Percentiles rank a stretch among this genome's conserved stretches.
Conservation (phyloP, 2,329 filamentous ascomycete species). For the Hyphodiscus sp. region DNA sequence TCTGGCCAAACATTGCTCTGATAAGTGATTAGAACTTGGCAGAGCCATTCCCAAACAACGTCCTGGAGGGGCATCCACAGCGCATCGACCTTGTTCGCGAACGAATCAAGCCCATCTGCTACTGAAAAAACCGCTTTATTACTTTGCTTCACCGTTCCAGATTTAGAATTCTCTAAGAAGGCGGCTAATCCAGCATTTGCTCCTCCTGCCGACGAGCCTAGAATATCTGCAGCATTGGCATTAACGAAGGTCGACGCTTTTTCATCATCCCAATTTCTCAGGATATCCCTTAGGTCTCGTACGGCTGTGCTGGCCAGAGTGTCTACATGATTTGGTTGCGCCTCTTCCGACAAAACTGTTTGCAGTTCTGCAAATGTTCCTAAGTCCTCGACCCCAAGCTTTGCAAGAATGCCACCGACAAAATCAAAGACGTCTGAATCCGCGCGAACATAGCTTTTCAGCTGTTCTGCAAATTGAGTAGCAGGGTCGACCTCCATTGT, state of each 20-base stretch:
- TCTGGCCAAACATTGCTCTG: slow-evolving; percentile 51
- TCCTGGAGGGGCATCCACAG: slow-evolving; percentile 51
- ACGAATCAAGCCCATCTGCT: slow-evolving; percentile 43
- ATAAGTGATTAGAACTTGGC: slow-evolving; percentile 45
- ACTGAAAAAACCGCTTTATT: slow-evolving; percentile 47
- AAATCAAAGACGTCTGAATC: slow-evolving; percentile 28
- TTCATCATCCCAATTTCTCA: slow-evolving; percentile 33
- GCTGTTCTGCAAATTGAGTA: slow-evolving; percentile 45
- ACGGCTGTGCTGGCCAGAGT: slow-evolving; percentile 24
- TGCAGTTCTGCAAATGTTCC: slow-evolving; percentile 25
- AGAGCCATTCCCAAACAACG: slow-evolving; percentile 52
- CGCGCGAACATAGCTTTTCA: slow-evolving; percentile 33
- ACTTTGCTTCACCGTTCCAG: slow-evolving; percentile 43
- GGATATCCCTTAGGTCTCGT: slow-evolving; percentile 32
- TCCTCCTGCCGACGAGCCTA: slow-evolving; percentile 24
- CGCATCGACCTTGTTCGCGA: slow-evolving; percentile 43
- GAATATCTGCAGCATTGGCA: slow-evolving; percentile 27
- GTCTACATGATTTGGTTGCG: slow-evolving; percentile 13
- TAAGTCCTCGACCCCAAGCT: slow-evolving; percentile 27
- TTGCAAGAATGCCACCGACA: slow-evolving; percentile 22
- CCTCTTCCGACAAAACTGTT: slow-evolving; percentile 17
- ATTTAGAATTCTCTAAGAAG: slow-evolving; percentile 58
- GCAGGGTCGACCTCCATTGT: slow-evolving; percentile 43
- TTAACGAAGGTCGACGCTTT: slow-evolving; percentile 30
- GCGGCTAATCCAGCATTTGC: slow-evolving; percentile 46